Evolutionary conservation across 495 filamentous ascomycete genomes (phyloP), one percentile per base, ranked within the genome.

Genomic region (Hypoxylon fuscum): DNA sequence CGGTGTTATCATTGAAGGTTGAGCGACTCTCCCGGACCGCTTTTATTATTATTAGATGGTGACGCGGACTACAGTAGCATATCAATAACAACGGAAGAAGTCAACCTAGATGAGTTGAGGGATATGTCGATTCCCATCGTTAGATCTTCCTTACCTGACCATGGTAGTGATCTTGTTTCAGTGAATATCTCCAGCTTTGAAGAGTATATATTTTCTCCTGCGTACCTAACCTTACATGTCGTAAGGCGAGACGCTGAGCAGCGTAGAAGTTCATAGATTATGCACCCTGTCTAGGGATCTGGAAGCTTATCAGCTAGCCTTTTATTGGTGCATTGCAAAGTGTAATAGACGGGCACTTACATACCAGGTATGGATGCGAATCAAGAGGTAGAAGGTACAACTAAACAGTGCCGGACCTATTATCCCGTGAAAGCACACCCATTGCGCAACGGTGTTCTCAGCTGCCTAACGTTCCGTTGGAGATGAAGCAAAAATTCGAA

Each of bases 61-160:
- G 29, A 49, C 27, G 61, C 21, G 53, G 23, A 43, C 25, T 27
- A 27, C 4, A 4, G 25, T 27, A 27, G 25, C 8, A 8, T 27
- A 8, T 3, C 34, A 45, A 42, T 37, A 21, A 15, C 41, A 8
- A 38, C 21, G 46, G 40, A 47, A 22, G 29, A 23, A 18, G 11
- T 38, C 20, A 25, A 43, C 20, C 11, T 35, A 44, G 25, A 43
- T 22, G 15, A 17, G 49, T 12, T 29, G n/a, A 34, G 34, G 29
- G 12, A n/a, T 37, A 55, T 59, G 62, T 41, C 45, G 55, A 64
- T 45, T 49, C 31, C 62, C 62, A 64, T 50, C 38, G 12, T 32
- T 45, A 10, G 37, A 59, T 64, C 55, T 59, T 59, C 62, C 55
- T 59, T 59, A 44, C 55, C 62, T 42, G 54, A 64, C 62, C 55